Percentiles rank a stretch among this genome's conserved stretches.
phyloP scores from a whole-genome alignment of 306 rosid genomes.

The Vigna mungo region DNA sequence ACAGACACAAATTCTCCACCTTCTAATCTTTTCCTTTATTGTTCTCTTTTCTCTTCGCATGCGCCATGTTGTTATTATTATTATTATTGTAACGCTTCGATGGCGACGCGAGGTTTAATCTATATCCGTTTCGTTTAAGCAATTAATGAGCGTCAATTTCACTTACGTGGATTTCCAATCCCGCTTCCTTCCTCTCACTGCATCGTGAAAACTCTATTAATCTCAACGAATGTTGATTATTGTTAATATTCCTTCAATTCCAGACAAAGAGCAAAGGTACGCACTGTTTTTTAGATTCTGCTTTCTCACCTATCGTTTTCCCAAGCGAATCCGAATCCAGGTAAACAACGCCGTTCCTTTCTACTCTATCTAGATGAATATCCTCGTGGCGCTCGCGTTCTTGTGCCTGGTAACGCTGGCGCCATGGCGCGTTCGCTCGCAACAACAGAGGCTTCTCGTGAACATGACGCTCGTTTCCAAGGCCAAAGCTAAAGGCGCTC shows the following conservation, averaged over 20 bases:
- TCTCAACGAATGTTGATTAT: not conserved
- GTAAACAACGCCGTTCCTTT: not conserved
- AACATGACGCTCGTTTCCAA: conserved; percentile 71
- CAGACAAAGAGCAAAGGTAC: conserved; percentile 16
- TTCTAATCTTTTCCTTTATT: conserved; percentile 25
- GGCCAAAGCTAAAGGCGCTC: conserved; percentile 68
- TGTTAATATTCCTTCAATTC: not conserved
- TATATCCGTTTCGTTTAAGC: conserved; percentile 33
- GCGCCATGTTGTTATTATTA: not conserved
- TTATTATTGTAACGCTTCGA: not conserved
- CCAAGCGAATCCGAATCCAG: conserved; percentile 31
- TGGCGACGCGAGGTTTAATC: not conserved
- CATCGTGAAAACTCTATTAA: not conserved
- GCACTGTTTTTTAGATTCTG: conserved; percentile 20
- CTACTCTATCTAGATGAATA: conserved; percentile 33
- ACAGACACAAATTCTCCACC: not conserved
- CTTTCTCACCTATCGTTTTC: conserved; percentile 1
- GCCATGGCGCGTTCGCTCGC: conserved; percentile 49
- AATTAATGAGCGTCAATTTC: conserved; percentile 42
- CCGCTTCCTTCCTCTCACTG: not conserved
- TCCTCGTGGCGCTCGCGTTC: conserved; percentile 39
- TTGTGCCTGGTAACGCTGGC: conserved; percentile 42
- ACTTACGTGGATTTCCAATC: conserved; percentile 37
- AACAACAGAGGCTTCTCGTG: conserved; percentile 59
- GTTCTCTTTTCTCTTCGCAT: not conserved